These are phyloP conservation scores for Eucalyptus marginata DNA, from an alignment of 345 rosid species.

Conservation along the genomic window DNA sequence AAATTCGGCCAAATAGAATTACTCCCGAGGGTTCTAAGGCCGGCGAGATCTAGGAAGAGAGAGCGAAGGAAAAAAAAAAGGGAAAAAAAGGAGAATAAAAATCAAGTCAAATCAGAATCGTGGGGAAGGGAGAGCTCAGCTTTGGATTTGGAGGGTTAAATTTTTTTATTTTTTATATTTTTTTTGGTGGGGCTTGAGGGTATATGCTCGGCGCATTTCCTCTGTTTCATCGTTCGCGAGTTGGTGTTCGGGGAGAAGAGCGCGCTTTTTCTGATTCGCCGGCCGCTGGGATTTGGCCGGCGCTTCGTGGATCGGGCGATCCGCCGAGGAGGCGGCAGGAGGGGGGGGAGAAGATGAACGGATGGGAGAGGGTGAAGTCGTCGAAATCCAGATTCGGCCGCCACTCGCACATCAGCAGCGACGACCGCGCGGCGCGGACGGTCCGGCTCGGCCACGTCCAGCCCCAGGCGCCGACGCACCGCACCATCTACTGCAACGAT, in stretches of 20 bases:
- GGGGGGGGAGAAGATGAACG: constrained; percentile 32
- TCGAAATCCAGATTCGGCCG: constrained; percentile 32
- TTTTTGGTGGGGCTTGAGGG: neutral
- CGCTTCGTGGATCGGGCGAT: neutral
- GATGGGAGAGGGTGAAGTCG: constrained; percentile 51
- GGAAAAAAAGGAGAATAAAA: neutral
- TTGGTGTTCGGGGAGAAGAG: neutral
- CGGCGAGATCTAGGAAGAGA: neutral
- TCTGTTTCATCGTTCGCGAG: neutral
- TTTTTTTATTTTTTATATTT: neutral
- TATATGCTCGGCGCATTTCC: neutral
- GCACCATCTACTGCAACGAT: constrained; percentile 90
- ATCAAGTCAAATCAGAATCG: neutral
- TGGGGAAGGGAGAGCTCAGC: neutral
- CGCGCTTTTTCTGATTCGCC: neutral
- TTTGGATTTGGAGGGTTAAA: neutral
- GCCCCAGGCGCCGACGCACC: constrained; percentile 93
- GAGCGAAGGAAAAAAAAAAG: neutral
- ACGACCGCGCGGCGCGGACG: constrained; percentile 42
- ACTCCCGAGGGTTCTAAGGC: neutral
- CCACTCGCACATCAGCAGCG: constrained; percentile 10
- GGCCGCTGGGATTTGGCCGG: neutral
- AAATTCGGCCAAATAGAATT: neutral
- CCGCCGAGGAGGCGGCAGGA: neutral
- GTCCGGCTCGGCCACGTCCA: constrained; percentile 87